These are phyloP conservation scores for Kwoniella sp. DNA, from an alignment of 768 basidiomycete genomes.

Conservation along the genomic window DNA sequence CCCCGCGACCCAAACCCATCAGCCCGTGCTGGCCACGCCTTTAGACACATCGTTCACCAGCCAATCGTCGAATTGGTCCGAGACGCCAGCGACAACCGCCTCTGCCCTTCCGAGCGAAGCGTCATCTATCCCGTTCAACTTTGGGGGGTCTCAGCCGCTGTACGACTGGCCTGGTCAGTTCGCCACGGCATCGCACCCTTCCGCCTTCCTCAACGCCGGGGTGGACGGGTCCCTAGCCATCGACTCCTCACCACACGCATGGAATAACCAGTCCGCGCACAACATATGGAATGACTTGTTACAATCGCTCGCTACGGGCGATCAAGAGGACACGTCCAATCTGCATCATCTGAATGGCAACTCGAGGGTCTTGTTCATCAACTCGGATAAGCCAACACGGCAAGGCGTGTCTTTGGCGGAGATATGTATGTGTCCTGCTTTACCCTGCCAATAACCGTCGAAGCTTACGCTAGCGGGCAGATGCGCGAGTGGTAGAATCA, in stretches of 20 bases:
- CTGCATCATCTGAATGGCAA: constrained; percentile 8
- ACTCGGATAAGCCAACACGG: constrained; percentile 13
- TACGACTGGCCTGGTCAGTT: constrained; percentile 12
- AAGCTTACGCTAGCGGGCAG: not conserved
- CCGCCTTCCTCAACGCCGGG: constrained; percentile 5
- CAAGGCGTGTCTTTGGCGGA: constrained; percentile 25
- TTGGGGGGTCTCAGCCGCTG: not conserved
- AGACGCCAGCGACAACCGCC: too few relatives aligned
- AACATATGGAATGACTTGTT: constrained; percentile 10
- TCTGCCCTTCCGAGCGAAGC: not conserved
- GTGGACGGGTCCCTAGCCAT: constrained; percentile 6
- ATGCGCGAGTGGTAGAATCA: constrained; percentile 27
- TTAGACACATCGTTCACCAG: too few relatives aligned
- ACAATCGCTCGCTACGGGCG: not conserved
- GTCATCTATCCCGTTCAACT: not conserved
- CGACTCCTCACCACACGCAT: constrained; percentile 2
- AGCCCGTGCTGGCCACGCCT: too few relatives aligned
- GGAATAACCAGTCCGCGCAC: constrained; percentile 3
- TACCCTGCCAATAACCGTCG: not conserved
- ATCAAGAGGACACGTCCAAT: not conserved
- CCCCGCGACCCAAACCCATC: too few relatives aligned
- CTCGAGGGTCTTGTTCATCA: constrained; percentile 15
- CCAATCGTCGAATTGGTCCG: too few relatives aligned
- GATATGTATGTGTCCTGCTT: constrained; percentile 12
- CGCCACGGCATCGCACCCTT: not conserved